These are phyloP conservation scores for Tulasnella sp. DNA, from an alignment of 768 basidiomycete genomes.

Conservation along the genomic window DNA sequence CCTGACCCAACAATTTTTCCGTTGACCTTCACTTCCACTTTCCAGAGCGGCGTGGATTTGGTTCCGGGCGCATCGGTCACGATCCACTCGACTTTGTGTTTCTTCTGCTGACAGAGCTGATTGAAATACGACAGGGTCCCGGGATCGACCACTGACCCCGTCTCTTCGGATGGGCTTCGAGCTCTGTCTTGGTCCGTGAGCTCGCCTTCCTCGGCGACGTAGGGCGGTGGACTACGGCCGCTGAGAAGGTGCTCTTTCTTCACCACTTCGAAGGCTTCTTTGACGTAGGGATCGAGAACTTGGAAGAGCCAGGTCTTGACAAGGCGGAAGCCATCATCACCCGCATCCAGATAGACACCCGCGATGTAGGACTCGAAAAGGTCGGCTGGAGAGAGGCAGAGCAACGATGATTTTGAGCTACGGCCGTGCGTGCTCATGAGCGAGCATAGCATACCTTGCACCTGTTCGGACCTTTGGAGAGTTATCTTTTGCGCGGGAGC, in stretches of 20 bases:
- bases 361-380: conserved; percentile 7
- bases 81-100: not conserved
- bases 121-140: conserved; percentile 3
- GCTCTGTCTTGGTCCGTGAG: not conserved
- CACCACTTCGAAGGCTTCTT: conserved; percentile 1
- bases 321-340: not conserved
- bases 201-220: not conserved
- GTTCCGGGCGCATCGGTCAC: not conserved
- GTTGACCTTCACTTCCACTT: not conserved
- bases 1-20: not conserved
- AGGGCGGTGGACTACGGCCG: not conserved
- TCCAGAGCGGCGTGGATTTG: conserved; percentile 9
- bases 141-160: not conserved
- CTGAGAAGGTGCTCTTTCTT: conserved; percentile 6
- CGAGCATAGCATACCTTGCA: not conserved
- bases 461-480: not conserved
- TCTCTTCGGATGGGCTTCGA: not conserved
- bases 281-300: not conserved
- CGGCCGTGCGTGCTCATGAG: not conserved
- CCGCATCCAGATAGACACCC: not conserved
- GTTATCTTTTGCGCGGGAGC: not conserved
- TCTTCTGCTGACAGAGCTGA: conserved; percentile 4
- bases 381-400: not conserved
- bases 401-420: not conserved
- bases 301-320: not conserved